These are phyloP conservation scores for Thuja plicata DNA, from an alignment of 83 land plant species.

Conservation along the genomic window DNA sequence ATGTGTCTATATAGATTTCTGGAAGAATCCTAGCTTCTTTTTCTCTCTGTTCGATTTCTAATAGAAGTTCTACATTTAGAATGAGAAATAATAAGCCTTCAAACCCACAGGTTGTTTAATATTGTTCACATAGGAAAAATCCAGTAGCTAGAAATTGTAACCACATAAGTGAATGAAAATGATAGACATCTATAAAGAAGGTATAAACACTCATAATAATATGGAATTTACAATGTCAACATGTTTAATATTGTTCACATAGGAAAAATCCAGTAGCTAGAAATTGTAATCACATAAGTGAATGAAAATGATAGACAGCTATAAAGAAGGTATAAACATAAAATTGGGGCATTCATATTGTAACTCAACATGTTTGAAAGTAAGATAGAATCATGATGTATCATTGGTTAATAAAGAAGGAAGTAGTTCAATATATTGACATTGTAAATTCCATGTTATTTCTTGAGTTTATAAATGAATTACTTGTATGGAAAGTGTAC, in stretches of 20 bases:
- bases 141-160: background rate
- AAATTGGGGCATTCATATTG: no score
- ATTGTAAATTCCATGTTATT: no score
- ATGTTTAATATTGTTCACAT: background rate
- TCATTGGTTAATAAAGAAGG: no score
- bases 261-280: background rate
- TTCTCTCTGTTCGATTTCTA: background rate
- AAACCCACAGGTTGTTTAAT: background rate
- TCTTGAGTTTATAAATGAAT: no score
- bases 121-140: background rate
- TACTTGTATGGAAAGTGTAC: no score
- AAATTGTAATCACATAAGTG: background rate
- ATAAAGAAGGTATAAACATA: no score
- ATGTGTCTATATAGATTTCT: background rate
- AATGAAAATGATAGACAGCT: background rate
- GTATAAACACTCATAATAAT: no score
- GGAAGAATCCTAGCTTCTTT: background rate
- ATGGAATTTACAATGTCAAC: no score
- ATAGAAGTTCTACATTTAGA: background rate
- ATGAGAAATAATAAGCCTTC: background rate
- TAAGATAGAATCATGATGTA: no score
- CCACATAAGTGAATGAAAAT: background rate
- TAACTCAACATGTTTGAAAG: no score
- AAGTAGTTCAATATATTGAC: no score
- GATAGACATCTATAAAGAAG: background rate